phyloP scores from a whole-genome alignment of 257 asterid species.

The Cinchona pubescens region DNA sequence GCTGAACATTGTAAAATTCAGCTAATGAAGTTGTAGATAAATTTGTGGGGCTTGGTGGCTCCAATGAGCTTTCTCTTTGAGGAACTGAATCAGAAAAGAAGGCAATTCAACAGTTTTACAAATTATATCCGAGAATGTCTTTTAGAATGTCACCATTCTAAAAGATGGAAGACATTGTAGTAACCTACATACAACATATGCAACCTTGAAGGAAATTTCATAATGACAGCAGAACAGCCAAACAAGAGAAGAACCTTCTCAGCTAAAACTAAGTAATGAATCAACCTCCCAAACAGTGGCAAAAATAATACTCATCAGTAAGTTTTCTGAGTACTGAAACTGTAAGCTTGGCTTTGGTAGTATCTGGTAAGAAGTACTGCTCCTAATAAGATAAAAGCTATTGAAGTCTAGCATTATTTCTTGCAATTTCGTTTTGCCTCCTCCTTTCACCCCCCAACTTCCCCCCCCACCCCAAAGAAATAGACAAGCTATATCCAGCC shows the following conservation, averaged over 20 bases:
- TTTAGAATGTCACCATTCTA: not conserved
- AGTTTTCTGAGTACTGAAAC: too few species aligned
- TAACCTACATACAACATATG: not conserved
- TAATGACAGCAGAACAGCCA: not conserved
- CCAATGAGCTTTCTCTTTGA: not conserved
- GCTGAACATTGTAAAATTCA: not conserved
- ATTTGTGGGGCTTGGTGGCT: not conserved
- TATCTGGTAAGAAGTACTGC: too few species aligned
- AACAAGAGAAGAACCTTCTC: not conserved
- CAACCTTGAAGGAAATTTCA: not conserved
- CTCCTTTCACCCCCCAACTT: too few species aligned
- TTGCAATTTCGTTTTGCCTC: too few species aligned
- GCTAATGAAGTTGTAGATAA: not conserved
- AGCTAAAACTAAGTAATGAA: not conserved
- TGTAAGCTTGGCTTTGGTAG: too few species aligned
- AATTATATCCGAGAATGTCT: not conserved
- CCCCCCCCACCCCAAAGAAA: too few species aligned
- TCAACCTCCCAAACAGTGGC: too few species aligned
- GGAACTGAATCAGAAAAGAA: not conserved
- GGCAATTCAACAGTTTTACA: not conserved
- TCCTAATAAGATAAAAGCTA: too few species aligned
- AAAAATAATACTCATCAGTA: too few species aligned
- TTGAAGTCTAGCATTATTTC: too few species aligned
- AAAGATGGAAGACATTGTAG: not conserved
- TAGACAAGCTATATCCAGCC: too few species aligned